Evolutionary conservation across 2,329 filamentous ascomycete genomes (phyloP), one percentile per base, ranked within the genome.

Genomic region (Pleomassaria siparia): DNA sequence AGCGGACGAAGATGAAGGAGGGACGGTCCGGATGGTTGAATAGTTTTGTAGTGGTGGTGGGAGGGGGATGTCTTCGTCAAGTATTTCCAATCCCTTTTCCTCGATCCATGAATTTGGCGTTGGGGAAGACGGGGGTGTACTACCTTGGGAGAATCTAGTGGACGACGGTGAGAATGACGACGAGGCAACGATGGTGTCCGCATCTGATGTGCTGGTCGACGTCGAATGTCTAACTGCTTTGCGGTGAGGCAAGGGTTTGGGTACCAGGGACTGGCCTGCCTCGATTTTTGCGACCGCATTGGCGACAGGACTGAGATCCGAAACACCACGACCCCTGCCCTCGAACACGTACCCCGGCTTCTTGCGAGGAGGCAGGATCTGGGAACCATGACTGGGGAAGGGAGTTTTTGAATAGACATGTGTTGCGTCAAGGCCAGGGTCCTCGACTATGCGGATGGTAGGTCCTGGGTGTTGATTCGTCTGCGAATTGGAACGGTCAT

Each of bases 361-460:
- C 59, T 65, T 64, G 56, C 63, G 69, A 60, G 70, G 67, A 40
- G 65, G 60, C 47, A 73, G 59, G 48, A 72, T 62, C 40, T 73
- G 71, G 44, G 70, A 69, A 40, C 70, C 61, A 52, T 70, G 62
- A 48, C 61, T 68, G 37, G 71, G 69, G 49, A 72, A 67, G 44
- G 70, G 70, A 44, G 61, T 66, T 59, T 72, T 73, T 40, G 63
- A 62, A 59, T 73, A 72, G 51, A 66, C 56, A 28, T 67, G 55
- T 29, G 63, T 52, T 22, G 18, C 35, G 18, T 40, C 37, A 3
- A 40, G 11, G 15, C 58, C 63, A 40, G 66, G 56, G 44, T 73
- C 67, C 25, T 70, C 60, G 30, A 73, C 69, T 49, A 73, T 64
- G 56, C 71, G 70, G 37, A 73, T 74, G 26, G 69, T 73, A 18